Percentiles rank a stretch among this genome's conserved stretches.
These are phyloP conservation scores for Jamesozyma gamospora DNA, from an alignment of 805 yeast genomes.

Conservation along the genomic window DNA sequence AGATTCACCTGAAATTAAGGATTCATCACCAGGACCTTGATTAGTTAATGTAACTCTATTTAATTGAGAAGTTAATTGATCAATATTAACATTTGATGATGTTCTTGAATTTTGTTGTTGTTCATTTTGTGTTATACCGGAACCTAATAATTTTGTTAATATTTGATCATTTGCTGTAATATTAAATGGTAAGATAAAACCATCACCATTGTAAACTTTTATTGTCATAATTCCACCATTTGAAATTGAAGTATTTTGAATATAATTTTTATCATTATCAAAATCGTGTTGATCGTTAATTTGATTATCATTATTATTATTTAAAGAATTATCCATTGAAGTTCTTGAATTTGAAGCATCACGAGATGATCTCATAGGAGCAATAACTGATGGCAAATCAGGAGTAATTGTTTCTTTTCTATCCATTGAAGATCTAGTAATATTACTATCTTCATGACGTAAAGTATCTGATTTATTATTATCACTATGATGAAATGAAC, in stretches of 20 bases:
- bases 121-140: slow-evolving; percentile 33
- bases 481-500: slow-evolving; percentile 4
- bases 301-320: neutral
- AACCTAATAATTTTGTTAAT: slow-evolving; percentile 53
- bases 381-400: slow-evolving; percentile 16
- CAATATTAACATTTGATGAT: slow-evolving; percentile 12
- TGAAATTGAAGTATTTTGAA: slow-evolving; percentile 17
- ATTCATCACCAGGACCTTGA: slow-evolving; percentile 30
- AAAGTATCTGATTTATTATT: neutral
- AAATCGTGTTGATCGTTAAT: neutral
- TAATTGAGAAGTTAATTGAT: slow-evolving; percentile 20
- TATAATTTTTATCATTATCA: neutral
- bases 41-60: slow-evolving; percentile 17
- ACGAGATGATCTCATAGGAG: slow-evolving; percentile 20
- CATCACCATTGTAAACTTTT: slow-evolving; percentile 61
- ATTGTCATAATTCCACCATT: slow-evolving; percentile 60
- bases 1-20: slow-evolving; percentile 25
- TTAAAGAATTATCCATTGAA: slow-evolving; percentile 11
- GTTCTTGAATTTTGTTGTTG: neutral
- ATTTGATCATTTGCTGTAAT: slow-evolving; percentile 55
- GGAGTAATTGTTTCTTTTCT: slow-evolving; percentile 26
- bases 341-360: slow-evolving; percentile 17
- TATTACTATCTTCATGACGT: neutral
- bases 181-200: slow-evolving; percentile 60
- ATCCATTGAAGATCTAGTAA: neutral